Evolutionary conservation across 176 grass and related monocot species (phyloP), one percentile per base, ranked within the genome.

Genomic region (Eremochloa ophiuroides): DNA sequence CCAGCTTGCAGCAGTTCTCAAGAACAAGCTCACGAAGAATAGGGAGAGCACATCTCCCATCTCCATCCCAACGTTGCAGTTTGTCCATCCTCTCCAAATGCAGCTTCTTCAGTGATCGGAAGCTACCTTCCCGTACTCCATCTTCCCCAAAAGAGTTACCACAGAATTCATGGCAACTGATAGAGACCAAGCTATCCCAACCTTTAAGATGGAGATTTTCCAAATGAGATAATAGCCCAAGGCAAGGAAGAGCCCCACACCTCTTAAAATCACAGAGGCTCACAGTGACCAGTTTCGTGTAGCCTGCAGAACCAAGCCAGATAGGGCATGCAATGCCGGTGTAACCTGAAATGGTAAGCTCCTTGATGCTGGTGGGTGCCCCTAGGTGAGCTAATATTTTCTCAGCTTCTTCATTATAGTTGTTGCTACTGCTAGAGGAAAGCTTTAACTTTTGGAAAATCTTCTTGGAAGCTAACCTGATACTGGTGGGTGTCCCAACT

Each of bases 61-160:
- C 2, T 9, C 65, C 74, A 17, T 66, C 17, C 90, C 90, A 88
- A 10, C 1, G 27, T n/a, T 79, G 5, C 17, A 92, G 4, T 6
- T 0, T 81, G 8, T 2, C 2, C 80, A 89, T 74, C 27, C 63
- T 61, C 42, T 93, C 91, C 50, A 93, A 69, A 50, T 76, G 56
- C 4, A 93, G 39, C n/a, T 75, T 93, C 71, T 84, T 69, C 16
- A 93, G 37, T 16, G 65, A 78, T 37, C 41, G 66, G 78, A 89
- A 87, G 20, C 43, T 12, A 17, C 6, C n/a, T n/a, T n/a, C 5
- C 7, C 37, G 29, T 74, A 55, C 4, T 55, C 22, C 71, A 17
- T 9, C 10, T 7, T 13, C 22, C 66, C 26, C 22, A 26, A 13
- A 25, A 23, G 27, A 43, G 15, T 12, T 39, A 33, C 83, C 66